phyloP scores from a whole-genome alignment of 352 stramenopile species.

The Thraustotheca clavata region DNA sequence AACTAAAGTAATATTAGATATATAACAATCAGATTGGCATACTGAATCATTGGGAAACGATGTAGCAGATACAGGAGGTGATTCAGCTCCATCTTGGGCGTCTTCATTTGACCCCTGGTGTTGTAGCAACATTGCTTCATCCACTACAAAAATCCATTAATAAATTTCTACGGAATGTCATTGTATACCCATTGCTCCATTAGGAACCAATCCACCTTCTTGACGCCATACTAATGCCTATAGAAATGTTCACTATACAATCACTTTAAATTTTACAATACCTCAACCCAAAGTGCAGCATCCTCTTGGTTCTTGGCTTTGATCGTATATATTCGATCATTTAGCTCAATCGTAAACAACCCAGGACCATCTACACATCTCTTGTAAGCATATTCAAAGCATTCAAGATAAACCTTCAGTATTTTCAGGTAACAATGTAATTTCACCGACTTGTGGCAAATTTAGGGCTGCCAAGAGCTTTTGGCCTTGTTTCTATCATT shows the following conservation, averaged over 20 bases:
- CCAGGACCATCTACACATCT: constrained; percentile 51
- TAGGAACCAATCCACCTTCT: constrained; percentile 48
- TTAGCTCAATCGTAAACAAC: constrained; percentile 85
- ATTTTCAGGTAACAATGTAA: constrained; percentile 63
- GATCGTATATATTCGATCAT: constrained; percentile 87
- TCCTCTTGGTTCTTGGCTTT: constrained; percentile 82
- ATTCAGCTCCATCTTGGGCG: neutral
- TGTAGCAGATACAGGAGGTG: neutral
- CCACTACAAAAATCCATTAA: neutral
- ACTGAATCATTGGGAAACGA: neutral
- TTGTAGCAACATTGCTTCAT: neutral
- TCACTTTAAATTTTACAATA: constrained; percentile 19
- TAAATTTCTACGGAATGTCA: neutral
- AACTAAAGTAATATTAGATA: no score
- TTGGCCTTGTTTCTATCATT: constrained; percentile 74
- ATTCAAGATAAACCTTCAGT: no score
- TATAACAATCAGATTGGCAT: no score
- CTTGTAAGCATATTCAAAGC: neutral
- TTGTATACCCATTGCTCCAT: neutral
- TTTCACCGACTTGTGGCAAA: constrained; percentile 86
- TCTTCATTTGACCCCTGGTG: neutral
- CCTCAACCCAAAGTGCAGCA: constrained; percentile 80
- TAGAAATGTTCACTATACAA: neutral
- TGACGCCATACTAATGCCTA: constrained; percentile 77
- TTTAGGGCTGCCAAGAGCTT: constrained; percentile 93